Conservation (phyloP, 352 stramenopile species). For the Phytophthora palmivora region DNA sequence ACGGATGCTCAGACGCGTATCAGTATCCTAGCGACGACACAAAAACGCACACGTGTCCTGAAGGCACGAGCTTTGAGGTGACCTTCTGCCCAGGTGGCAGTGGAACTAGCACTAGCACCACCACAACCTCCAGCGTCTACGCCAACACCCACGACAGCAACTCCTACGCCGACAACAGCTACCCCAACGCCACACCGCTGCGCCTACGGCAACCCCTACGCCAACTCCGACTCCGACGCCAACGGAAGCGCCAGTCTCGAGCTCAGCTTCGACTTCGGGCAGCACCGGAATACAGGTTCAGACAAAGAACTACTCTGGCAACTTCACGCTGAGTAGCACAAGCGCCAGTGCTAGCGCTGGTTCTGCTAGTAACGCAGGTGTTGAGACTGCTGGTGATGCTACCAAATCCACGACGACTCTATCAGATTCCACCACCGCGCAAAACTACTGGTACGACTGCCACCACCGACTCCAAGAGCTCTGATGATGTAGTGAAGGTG, state of each 20-base stretch:
- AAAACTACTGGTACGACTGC: constrained; percentile 30
- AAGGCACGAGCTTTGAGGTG: constrained; percentile 61
- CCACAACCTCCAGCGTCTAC: constrained; percentile 28
- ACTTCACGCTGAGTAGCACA: constrained; percentile 37
- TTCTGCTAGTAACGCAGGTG: constrained; percentile 28
- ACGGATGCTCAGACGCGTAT: constrained; percentile 68
- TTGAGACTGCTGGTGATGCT: constrained; percentile 21
- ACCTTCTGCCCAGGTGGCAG: constrained; percentile 69
- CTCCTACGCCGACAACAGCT: constrained; percentile 27
- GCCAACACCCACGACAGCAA: constrained; percentile 24
- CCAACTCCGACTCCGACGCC: constrained; percentile 29
- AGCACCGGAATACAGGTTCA: constrained; percentile 31
- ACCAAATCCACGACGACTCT: constrained; percentile 14
- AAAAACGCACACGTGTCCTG: constrained; percentile 68
- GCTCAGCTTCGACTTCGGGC: constrained; percentile 15
- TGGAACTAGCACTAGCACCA: constrained; percentile 42
- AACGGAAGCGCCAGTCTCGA: constrained; percentile 33
- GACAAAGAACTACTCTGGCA: constrained; percentile 29
- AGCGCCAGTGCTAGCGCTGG: constrained; percentile 27
- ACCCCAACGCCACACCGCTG: constrained; percentile 22
- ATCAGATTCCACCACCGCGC: constrained; percentile 16
- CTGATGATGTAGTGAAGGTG: constrained; percentile 35
- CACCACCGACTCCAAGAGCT: constrained; percentile 23
- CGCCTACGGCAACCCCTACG: constrained; percentile 30
- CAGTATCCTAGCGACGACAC: constrained; percentile 64